These are phyloP conservation scores for Gamarada debralockiae DNA, from an alignment of 495 filamentous ascomycete species.

Conservation along the genomic window DNA sequence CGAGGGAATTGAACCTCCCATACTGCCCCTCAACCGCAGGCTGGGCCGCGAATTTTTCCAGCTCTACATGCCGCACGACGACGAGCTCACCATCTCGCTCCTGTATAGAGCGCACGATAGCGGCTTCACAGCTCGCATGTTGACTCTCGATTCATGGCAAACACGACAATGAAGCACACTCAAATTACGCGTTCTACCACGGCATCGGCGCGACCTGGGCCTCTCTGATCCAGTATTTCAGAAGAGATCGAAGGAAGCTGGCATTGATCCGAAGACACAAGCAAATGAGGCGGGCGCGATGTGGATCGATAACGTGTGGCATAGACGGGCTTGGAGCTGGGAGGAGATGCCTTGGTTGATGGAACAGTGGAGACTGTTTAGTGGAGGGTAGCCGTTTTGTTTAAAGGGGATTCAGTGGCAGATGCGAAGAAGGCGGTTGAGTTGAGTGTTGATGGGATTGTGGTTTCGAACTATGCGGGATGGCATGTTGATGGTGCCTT, in stretches of 20 bases:
- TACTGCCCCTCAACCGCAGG: conserved; percentile 59
- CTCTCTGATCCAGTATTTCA: conserved; percentile 5
- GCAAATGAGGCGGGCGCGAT: conserved; percentile 47
- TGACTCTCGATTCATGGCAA: conserved; percentile 65
- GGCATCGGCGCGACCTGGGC: conserved; percentile 48
- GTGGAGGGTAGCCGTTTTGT: conserved; percentile 34
- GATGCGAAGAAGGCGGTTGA: conserved; percentile 85
- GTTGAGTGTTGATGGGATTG: conserved; percentile 55
- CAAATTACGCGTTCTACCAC: conserved; percentile 61
- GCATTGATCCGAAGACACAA: conserved; percentile 59
- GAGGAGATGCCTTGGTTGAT: conserved; percentile 48
- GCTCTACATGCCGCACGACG: conserved; percentile 63
- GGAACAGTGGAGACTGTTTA: conserved; percentile 46
- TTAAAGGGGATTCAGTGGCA: conserved; percentile 96
- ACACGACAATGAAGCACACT: conserved; percentile 53
- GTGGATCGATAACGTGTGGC: conserved; percentile 54
- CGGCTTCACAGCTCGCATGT: conserved; percentile 56
- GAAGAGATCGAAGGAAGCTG: conserved; percentile 55
- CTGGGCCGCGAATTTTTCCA: conserved; percentile 57
- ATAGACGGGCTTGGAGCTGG: conserved; percentile 54
- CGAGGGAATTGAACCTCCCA: conserved; percentile 49
- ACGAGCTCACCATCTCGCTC: conserved; percentile 52
- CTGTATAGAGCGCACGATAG: conserved; percentile 47
- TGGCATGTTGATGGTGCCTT: conserved; percentile 62
- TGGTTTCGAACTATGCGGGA: conserved; percentile 67